Percentiles rank a stretch among this genome's conserved stretches.
Evolutionary conservation across 2,329 filamentous ascomycete species (phyloP).

Genomic region (Ceratocystiopsis minuta): DNA sequence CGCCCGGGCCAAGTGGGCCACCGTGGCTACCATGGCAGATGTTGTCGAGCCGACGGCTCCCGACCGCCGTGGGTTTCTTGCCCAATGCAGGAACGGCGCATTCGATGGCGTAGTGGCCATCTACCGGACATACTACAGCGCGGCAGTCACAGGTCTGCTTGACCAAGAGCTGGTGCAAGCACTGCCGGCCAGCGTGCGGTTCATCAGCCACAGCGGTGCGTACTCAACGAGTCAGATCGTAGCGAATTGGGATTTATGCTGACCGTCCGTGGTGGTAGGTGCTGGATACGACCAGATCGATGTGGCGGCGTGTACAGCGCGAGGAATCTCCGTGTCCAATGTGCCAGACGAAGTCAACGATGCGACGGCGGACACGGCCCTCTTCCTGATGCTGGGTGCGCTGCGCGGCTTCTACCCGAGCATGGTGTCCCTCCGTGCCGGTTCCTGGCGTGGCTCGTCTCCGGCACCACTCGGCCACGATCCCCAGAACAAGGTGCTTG

Average conservation of each 20-base stretch:
- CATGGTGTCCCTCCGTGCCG: slow-evolving; percentile 46
- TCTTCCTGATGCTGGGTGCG: slow-evolving; percentile 68
- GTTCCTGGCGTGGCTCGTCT: slow-evolving; percentile 43
- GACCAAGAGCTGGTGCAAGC: slow-evolving; percentile 50
- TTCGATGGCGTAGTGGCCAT: slow-evolving; percentile 6
- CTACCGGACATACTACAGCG: slow-evolving; percentile 48
- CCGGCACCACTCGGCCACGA: slow-evolving; percentile 29
- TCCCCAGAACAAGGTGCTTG: slow-evolving; percentile 42
- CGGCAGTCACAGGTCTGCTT: slow-evolving; percentile 46
- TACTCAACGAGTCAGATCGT: too few relatives aligned
- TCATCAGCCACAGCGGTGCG: slow-evolving; percentile 41
- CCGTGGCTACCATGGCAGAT: slow-evolving; percentile 44
- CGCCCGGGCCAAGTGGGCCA: slow-evolving; percentile 46
- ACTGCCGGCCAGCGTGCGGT: slow-evolving; percentile 33
- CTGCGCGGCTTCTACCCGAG: slow-evolving; percentile 53
- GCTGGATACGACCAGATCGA: slow-evolving; percentile 78
- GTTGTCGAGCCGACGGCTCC: slow-evolving; percentile 26
- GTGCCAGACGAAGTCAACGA: slow-evolving; percentile 68
- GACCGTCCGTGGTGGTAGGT: too few relatives aligned
- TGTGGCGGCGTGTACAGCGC: slow-evolving; percentile 49
- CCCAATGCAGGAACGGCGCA: slow-evolving; percentile 6
- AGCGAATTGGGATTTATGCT: too few relatives aligned
- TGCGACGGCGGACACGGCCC: slow-evolving; percentile 62
- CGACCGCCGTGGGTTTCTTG: slow-evolving; percentile 6
- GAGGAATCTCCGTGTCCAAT: slow-evolving; percentile 56